Evolutionary conservation across 2,329 filamentous ascomycete genomes (phyloP).

Genomic region (Acrodontium crateriforme): DNA sequence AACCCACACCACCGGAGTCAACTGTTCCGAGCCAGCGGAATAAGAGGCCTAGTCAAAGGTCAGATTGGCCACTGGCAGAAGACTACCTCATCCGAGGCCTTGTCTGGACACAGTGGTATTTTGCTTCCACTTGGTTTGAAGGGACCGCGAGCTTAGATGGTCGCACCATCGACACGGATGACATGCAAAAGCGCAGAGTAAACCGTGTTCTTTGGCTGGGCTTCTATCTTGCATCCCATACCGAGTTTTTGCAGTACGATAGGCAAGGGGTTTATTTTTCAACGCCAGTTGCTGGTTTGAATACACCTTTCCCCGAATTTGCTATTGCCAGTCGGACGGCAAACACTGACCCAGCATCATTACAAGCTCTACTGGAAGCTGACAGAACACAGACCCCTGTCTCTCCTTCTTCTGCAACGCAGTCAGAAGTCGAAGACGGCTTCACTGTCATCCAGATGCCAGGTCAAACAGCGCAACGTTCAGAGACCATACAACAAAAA

Average conservation of each 20-base stretch:
- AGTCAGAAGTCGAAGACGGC: constrained; percentile 8
- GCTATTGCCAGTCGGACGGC: background rate
- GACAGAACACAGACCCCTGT: constrained; percentile 3
- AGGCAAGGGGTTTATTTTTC: constrained; percentile 8
- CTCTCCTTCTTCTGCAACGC: constrained; percentile 3
- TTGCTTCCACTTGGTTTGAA: constrained; percentile 46
- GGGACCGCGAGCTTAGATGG: constrained; percentile 53
- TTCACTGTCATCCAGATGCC: constrained; percentile 8
- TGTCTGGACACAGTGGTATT: constrained; percentile 45
- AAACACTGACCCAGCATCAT: no score
- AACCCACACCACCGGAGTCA: background rate
- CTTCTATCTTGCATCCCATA: constrained; percentile 15
- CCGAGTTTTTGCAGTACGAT: constrained; percentile 10
- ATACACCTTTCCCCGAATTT: no score
- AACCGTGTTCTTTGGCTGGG: constrained; percentile 16
- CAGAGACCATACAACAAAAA: no score
- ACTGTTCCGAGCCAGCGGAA: no score
- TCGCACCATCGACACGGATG: constrained; percentile 9
- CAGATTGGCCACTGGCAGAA: constrained; percentile 57
- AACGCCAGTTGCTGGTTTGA: constrained; percentile 1
- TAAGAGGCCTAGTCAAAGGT: constrained; percentile 30
- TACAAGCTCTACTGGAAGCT: background rate
- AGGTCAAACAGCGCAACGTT: no score
- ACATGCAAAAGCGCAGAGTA: constrained; percentile 6
- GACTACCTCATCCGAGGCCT: constrained; percentile 55